A percentile compares a stretch with the other conserved stretches of the same genome.
Conservation (phyloP, 1,139 yeast genomes). For the Blastobotrys raffinosifermentans region DNA sequence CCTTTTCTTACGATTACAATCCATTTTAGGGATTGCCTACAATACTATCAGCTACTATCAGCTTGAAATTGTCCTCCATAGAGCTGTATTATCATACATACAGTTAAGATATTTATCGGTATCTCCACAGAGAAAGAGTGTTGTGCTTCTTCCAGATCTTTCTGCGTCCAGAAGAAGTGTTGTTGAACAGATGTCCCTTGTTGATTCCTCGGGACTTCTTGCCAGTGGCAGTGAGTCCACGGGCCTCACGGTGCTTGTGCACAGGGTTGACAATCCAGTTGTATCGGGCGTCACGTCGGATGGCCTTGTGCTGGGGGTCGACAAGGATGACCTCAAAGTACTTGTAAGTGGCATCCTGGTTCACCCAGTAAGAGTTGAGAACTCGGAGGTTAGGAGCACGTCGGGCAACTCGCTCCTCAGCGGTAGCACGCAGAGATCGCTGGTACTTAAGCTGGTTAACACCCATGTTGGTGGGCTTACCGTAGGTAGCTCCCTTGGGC, state of each 20-base stretch:
- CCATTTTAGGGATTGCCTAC: too few relatives aligned
- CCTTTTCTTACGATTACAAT: too few relatives aligned
- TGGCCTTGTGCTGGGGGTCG: conserved; percentile 97
- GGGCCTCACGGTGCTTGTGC: conserved; percentile 99
- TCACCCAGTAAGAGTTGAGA: conserved; percentile 98
- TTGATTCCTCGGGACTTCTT: conserved; percentile 99
- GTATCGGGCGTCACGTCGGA: conserved; percentile 98
- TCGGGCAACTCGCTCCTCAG: conserved; percentile 99
- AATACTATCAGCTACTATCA: too few relatives aligned
- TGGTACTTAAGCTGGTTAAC: conserved; percentile 99
- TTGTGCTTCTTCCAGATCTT: conserved; percentile 99
- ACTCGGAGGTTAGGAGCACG: conserved; percentile 99
- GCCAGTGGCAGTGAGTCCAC: conserved; percentile 98
- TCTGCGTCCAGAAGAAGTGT: conserved; percentile 95
- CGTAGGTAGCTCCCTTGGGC: conserved; percentile 99
- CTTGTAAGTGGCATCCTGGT: conserved; percentile 99
- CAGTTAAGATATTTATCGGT: conserved; percentile 58
- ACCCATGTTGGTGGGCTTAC: conserved; percentile 99
- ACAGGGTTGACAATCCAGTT: conserved; percentile 99
- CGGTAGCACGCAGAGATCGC: conserved; percentile 95
- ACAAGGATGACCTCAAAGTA: conserved; percentile 96
- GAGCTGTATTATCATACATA: too few relatives aligned
- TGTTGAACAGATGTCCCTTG: conserved; percentile 99
- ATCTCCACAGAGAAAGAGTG: conserved; percentile 99
- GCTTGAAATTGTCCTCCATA: too few relatives aligned